These are phyloP conservation scores for Plectosphaerella cucumerina DNA, from an alignment of 2,329 filamentous ascomycete species.

Conservation along the genomic window DNA sequence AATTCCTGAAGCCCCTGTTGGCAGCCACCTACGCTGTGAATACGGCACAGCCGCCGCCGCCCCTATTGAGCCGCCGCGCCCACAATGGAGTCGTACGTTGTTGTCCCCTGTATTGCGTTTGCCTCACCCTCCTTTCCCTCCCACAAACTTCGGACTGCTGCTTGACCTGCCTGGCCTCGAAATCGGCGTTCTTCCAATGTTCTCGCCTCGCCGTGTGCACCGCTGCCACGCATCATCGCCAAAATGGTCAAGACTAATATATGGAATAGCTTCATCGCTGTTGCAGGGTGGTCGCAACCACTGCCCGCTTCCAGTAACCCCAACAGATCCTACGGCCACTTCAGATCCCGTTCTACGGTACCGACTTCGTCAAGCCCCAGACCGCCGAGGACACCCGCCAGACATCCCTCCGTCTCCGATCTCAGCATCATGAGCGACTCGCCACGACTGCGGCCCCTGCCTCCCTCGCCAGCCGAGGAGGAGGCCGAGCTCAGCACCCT, in stretches of 20 bases:
- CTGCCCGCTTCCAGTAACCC: slow-evolving; percentile 19
- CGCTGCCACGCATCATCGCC: not conserved
- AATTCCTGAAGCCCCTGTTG: no score
- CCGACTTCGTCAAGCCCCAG: slow-evolving; percentile 32
- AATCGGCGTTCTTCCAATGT: not conserved
- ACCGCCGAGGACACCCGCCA: slow-evolving; percentile 29
- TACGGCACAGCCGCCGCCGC: no score
- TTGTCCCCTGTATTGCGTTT: not conserved
- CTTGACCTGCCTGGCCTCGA: no score
- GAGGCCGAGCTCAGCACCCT: slow-evolving; percentile 65
- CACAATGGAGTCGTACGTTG: slow-evolving; percentile 3
- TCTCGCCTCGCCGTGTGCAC: not conserved
- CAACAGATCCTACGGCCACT: slow-evolving; percentile 39
- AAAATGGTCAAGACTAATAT: slow-evolving; percentile 9
- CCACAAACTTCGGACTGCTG: no score
- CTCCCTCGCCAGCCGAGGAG: slow-evolving; percentile 39
- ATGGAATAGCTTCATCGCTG: slow-evolving; percentile 45
- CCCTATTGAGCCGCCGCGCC: no score
- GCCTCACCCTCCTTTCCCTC: not conserved
- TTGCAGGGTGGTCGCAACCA: slow-evolving; percentile 46
- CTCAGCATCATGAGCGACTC: slow-evolving; percentile 33
- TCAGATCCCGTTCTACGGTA: slow-evolving; percentile 50
- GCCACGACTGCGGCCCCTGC: slow-evolving; percentile 26
- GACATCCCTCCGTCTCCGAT: slow-evolving; percentile 30
- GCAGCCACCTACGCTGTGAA: no score